phyloP scores from a whole-genome alignment of 2,329 filamentous ascomycete species.

The Amylocarpus encephaloides region DNA sequence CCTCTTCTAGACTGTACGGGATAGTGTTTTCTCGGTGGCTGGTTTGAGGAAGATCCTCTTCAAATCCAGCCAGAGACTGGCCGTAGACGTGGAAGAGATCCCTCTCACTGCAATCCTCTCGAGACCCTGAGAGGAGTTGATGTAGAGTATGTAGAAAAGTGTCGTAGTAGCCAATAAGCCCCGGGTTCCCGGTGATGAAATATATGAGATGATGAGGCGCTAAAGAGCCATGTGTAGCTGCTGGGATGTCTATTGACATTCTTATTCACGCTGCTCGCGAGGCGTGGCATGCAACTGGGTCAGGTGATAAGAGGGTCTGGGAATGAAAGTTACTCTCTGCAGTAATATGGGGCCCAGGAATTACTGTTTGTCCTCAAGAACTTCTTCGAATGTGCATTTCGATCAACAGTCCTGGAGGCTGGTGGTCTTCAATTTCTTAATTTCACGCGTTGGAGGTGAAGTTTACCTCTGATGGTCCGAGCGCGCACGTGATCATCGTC shows the following conservation, averaged over 20 bases:
- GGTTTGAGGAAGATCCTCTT: slow-evolving; percentile 41
- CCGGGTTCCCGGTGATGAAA: slow-evolving; percentile 72
- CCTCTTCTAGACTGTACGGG: slow-evolving; percentile 44
- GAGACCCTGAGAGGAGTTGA: slow-evolving; percentile 41
- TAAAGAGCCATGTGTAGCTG: slow-evolving; percentile 9
- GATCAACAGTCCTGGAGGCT: background rate
- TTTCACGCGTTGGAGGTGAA: too few species aligned
- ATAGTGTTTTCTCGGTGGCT: slow-evolving; percentile 36
- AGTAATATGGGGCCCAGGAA: background rate
- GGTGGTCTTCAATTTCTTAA: too few species aligned
- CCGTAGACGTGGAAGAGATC: slow-evolving; percentile 45
- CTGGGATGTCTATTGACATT: slow-evolving; percentile 16
- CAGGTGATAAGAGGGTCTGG: too few species aligned
- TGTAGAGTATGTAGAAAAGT: slow-evolving; percentile 58
- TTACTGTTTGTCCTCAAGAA: background rate
- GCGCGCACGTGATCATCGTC: too few species aligned
- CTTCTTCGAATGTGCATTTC: background rate
- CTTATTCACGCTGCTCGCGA: background rate
- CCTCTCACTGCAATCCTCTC: slow-evolving; percentile 30
- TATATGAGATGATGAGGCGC: slow-evolving; percentile 48
- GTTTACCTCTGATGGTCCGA: too few species aligned
- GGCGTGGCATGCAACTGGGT: too few species aligned
- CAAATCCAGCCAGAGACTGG: slow-evolving; percentile 50
- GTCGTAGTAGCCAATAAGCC: slow-evolving; percentile 66
- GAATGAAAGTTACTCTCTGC: background rate